Evolutionary conservation across 768 basidiomycete species (phyloP).

Genomic region (Trametes gibbosa): DNA sequence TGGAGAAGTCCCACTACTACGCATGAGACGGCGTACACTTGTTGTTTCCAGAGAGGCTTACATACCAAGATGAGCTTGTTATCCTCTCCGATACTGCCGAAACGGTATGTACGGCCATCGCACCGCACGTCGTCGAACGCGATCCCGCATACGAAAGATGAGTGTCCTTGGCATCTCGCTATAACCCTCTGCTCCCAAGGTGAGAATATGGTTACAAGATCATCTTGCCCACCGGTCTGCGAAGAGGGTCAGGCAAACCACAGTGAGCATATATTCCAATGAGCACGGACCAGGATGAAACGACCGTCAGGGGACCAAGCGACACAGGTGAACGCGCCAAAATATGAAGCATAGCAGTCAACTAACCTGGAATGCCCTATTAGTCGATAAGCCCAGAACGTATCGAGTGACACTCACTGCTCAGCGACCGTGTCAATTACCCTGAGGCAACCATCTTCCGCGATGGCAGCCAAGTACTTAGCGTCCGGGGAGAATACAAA

Average conservation of each 20-base stretch:
- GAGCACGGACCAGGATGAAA: constrained; percentile 68
- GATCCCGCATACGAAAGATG: constrained; percentile 87
- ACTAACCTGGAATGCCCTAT: constrained; percentile 56
- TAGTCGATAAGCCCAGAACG: not conserved
- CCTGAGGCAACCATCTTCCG: constrained; percentile 89
- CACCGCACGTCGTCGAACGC: constrained; percentile 89
- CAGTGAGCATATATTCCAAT: not conserved
- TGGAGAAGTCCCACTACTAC: constrained; percentile 91
- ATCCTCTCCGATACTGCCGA: constrained; percentile 96
- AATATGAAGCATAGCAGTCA: constrained; percentile 93
- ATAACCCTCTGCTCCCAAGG: constrained; percentile 93
- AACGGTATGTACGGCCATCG: constrained; percentile 88
- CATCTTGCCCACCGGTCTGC: constrained; percentile 96
- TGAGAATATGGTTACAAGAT: constrained; percentile 90
- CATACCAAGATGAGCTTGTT: constrained; percentile 88
- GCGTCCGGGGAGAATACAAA: constrained; percentile 94
- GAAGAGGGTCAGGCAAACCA: not conserved
- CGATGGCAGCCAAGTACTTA: constrained; percentile 83
- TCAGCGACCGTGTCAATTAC: constrained; percentile 88
- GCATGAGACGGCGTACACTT: not conserved
- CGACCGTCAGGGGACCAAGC: constrained; percentile 96
- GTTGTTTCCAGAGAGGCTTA: not conserved
- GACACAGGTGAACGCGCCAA: constrained; percentile 85
- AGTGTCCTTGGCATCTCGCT: constrained; percentile 95
- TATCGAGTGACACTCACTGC: constrained; percentile 51